Base-by-base conservation (phyloP, 148 eudicot genomes). In the Vaccinium myrtillus region DNA sequence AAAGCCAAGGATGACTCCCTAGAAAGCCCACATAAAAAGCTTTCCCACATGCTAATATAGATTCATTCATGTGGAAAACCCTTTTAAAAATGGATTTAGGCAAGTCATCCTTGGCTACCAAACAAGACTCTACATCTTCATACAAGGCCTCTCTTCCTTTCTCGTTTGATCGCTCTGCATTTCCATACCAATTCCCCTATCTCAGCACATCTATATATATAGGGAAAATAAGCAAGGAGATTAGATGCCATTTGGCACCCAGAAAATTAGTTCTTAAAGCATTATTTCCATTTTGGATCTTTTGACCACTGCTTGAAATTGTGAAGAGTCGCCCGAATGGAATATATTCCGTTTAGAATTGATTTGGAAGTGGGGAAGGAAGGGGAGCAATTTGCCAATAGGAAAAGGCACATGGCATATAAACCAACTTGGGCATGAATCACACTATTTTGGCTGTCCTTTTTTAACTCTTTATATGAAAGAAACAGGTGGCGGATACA, bases 31-130 rank as follows among this genome's bases (percentile, higher is more conserved):
- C 0, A n/a, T 25, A 48, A 13, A 2, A 4, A 4, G 39, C 39
- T 1, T 30, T 39, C n/a, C 18, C 51, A 74, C 13, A 74, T 36
- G 9, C 39, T 36, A 36, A 36, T 36, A 12, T 8, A 11, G 3
- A 19, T 3, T 50, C 19, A 23, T 39, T 1, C 8, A 25, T 12
- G 4, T 43, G 1, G 19, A 77, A 25, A 77, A 15, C 7, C n/a
- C 10, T 36, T 78, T 32, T 30, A 2, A 4, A 1, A 51, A 11
- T 18, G 79, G n/a, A 73, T 82, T 82, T 73, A 82, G 84, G 84
- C 84, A 82, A 73, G 79, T 82, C 84, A 82, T 74, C 79, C 54
- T 74, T 82, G 79, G 84, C 84, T 82, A 82, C 69, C 84, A 74
- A 73, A 82, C 49, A 69, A 54, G 69, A 39, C 84, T 82, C 84